phyloP scores from a whole-genome alignment of 2,329 filamentous ascomycete genomes.

The Hypoxylon sp. region DNA sequence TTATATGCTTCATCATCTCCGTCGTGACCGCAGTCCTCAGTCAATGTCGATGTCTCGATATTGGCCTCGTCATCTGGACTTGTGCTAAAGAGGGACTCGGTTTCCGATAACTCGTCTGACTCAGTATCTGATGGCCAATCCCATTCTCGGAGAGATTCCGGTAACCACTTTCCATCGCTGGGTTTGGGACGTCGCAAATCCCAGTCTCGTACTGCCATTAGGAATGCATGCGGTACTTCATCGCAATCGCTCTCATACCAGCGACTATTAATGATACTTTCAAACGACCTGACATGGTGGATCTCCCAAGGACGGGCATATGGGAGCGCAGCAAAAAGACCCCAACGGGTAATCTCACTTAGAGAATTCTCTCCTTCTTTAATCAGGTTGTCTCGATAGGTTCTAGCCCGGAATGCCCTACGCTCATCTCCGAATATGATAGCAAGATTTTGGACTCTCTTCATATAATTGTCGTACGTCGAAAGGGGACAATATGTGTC shows the following conservation, averaged over 20 bases:
- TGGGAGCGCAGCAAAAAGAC: not conserved
- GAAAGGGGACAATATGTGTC: too few relatives aligned
- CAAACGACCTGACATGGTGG: not conserved
- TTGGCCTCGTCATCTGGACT: too few relatives aligned
- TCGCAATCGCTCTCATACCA: too few relatives aligned
- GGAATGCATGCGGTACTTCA: not conserved
- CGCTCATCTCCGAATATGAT: conserved; percentile 9
- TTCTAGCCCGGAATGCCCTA: not conserved
- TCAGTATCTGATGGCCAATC: not conserved
- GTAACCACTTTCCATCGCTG: not conserved
- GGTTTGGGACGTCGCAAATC: not conserved
- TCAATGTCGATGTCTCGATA: too few relatives aligned
- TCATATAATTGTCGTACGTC: too few relatives aligned
- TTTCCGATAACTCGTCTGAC: not conserved
- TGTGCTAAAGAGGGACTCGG: too few relatives aligned
- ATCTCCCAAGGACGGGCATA: not conserved
- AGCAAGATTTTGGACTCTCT: too few relatives aligned
- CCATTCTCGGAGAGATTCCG: not conserved
- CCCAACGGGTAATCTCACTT: not conserved
- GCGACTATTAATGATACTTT: not conserved
- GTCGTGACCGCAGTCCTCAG: too few relatives aligned
- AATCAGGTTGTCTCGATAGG: not conserved
- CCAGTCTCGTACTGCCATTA: conserved; percentile 7
- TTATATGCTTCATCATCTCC: too few relatives aligned
- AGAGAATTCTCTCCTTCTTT: not conserved